Conservation (phyloP, 139 green algal genomes). For the Closterium sp. region DNA sequence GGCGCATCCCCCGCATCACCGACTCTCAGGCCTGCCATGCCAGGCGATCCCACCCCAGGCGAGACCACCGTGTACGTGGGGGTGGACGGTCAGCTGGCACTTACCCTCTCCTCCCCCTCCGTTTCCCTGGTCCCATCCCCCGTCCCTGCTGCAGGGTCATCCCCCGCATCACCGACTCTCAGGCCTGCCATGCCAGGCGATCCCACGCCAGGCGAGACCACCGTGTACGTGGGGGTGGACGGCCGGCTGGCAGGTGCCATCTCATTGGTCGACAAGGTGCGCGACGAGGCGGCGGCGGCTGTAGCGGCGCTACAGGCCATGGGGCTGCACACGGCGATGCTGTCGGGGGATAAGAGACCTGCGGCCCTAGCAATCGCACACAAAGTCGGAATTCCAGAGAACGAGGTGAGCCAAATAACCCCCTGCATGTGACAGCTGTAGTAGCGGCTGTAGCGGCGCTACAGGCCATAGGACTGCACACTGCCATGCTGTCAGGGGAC, state of each 20-base stretch:
- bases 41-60: no score
- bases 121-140: no score
- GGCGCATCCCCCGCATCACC: no score
- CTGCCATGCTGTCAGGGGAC: conserved; percentile 79
- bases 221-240: conserved; percentile 46
- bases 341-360: conserved; percentile 73
- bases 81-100: no score
- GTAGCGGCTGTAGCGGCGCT: conserved; percentile 47
- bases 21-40: no score
- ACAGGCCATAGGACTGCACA: conserved; percentile 58
- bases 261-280: conserved; percentile 30
- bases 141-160: background rate
- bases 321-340: conserved; percentile 69
- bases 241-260: conserved; percentile 21
- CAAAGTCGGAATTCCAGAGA: conserved; percentile 61
- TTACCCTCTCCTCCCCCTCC: no score
- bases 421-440: background rate
- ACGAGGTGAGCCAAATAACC: conserved; percentile 10
- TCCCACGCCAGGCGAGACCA: background rate
- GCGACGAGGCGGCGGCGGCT: conserved; percentile 23
- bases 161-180: background rate
- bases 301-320: conserved; percentile 24
- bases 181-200: background rate
- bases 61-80: no score
- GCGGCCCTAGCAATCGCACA: conserved; percentile 63